These are phyloP conservation scores for Pichia exigua DNA, from an alignment of 805 yeast species.

Conservation along the genomic window DNA sequence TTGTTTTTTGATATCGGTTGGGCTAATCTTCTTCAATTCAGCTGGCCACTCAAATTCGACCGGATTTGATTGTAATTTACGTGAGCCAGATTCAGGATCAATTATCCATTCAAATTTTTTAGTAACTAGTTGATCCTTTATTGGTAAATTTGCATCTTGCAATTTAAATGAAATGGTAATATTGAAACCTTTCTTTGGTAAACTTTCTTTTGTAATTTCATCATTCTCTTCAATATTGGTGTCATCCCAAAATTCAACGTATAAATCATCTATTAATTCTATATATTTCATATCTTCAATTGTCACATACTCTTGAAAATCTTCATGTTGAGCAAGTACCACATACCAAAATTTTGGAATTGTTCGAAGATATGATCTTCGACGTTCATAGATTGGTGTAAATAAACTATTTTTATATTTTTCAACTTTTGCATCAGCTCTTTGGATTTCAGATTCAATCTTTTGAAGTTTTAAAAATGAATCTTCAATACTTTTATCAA, in stretches of 20 bases:
- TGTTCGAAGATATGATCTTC: conserved; percentile 43
- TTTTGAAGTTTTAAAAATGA: conserved; percentile 47
- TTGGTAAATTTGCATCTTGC: conserved; percentile 35
- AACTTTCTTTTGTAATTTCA: neutral
- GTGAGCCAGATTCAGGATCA: conserved; percentile 45
- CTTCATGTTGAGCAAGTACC: conserved; percentile 76
- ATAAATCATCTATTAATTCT: conserved; percentile 58
- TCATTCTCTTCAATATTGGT: conserved; percentile 24
- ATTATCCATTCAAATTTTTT: conserved; percentile 48
- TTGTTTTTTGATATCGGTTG: conserved; percentile 39
- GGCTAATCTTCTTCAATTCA: conserved; percentile 49
- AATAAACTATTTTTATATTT: conserved; percentile 44
- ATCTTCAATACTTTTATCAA: conserved; percentile 23
- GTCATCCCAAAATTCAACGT: conserved; percentile 42
- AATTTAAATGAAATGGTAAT: conserved; percentile 59
- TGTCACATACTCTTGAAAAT: conserved; percentile 71
- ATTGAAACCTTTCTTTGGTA: conserved; percentile 36
- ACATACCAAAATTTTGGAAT: conserved; percentile 84
- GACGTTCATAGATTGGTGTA: conserved; percentile 46
- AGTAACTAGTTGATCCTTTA: conserved; percentile 49
- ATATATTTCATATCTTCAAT: conserved; percentile 71
- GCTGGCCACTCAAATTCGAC: conserved; percentile 64
- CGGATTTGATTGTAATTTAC: conserved; percentile 44
- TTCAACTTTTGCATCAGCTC: conserved; percentile 55
- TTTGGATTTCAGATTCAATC: conserved; percentile 41